Base-by-base conservation (phyloP, 495 filamentous ascomycete species). In the Talaromyces nanjingensis region DNA sequence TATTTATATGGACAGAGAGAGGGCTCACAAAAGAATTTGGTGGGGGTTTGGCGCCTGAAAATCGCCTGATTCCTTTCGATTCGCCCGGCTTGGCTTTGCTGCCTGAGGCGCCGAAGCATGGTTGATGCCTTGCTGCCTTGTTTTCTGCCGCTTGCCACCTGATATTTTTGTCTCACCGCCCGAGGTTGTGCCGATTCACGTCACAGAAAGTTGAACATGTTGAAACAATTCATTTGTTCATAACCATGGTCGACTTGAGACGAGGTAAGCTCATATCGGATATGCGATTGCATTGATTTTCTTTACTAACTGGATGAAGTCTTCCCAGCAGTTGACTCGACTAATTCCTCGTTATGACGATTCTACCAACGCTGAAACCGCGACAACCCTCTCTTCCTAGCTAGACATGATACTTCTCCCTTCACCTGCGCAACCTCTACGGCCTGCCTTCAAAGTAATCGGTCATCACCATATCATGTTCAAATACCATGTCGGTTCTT, bases 1-100 rank as follows among this genome's bases (percentile, higher is more conserved):
- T 56, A 56, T 56, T 56, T 56, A 56, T 56, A 56, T 1, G 29
- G 31, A 56, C 25, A 27, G 56, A 11, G 27, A 6, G 49, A 31
- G 37, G 49, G 53, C 55, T 58, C 31, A 64, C 20, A 64, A 58
- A 34, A 33, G 60, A 34, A n/a, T 34, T 20, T 29, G 60, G 60
- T 52, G 60, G 47, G 60, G 60, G 39, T 24, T 52, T 53, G 18
- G 22, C 16, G 25, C 20, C 42, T 62, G 60, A 54, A 29, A 56
- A 29, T 56, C 45, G 59, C 39, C 59, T 61, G 59, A 61, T 61
- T 45, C 59, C n/a, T 24, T 31, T 31, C 29, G 29, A 31, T 31
- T 31, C 29, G 29, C 29, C 45, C 60, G 22, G 47, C 7, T 62
- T 54, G 45, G 60, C 27, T 22, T 59, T 1, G 24, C 52, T 55